These are phyloP conservation scores for Cladosporium sp. DNA, from an alignment of 2,329 filamentous ascomycete genomes.

Conservation along the genomic window DNA sequence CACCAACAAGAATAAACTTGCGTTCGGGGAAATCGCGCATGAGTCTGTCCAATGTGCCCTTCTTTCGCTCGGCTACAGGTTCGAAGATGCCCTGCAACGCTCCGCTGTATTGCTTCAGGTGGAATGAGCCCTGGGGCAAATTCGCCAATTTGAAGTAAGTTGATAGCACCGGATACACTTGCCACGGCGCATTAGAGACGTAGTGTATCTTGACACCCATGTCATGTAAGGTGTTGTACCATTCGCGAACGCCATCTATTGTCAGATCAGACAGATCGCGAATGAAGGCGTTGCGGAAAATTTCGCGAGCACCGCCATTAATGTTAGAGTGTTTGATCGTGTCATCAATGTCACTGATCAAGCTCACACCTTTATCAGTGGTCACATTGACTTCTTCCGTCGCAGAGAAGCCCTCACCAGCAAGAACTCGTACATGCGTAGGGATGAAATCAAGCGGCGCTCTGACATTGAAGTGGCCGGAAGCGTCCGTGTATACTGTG, in stretches of 20 bases:
- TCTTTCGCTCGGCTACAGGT: slow-evolving; percentile 92
- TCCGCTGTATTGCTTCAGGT: slow-evolving; percentile 92
- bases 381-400: slow-evolving; percentile 77
- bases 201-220: slow-evolving; percentile 91
- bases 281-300: slow-evolving; percentile 94
- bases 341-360: slow-evolving; percentile 98
- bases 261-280: slow-evolving; percentile 78
- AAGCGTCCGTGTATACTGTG: slow-evolving; percentile 81
- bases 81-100: slow-evolving; percentile 99
- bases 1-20: slow-evolving; percentile 87
- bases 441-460: slow-evolving; percentile 86
- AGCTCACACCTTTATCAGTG: slow-evolving; percentile 75
- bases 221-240: slow-evolving; percentile 76
- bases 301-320: slow-evolving; percentile 80
- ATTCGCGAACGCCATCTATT: slow-evolving; percentile 83
- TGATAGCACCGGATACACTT: slow-evolving; percentile 85
- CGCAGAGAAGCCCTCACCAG: slow-evolving; percentile 79
- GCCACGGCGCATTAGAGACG: slow-evolving; percentile 99
- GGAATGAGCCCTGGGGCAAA: slow-evolving; percentile 84
- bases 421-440: slow-evolving; percentile 83
- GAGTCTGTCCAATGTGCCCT: slow-evolving; percentile 80
- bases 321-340: slow-evolving; percentile 97
- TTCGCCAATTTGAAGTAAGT: slow-evolving; percentile 80
- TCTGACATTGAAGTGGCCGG: slow-evolving; percentile 81
- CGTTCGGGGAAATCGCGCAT: slow-evolving; percentile 85